These are phyloP conservation scores for Croton laevigatus DNA, from an alignment of 441 rosid genomes.

Conservation along the genomic window DNA sequence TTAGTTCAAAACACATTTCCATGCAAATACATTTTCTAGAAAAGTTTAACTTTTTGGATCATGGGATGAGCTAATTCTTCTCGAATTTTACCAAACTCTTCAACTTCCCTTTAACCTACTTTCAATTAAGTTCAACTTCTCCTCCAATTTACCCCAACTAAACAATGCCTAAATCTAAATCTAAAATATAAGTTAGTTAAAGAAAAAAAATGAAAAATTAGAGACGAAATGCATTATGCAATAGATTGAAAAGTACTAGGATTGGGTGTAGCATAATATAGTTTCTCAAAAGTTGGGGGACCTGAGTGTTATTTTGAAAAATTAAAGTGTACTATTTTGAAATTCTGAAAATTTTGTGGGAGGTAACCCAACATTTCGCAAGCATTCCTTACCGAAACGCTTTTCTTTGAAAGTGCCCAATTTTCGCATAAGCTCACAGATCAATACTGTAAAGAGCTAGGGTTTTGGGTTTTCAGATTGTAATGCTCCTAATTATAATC, in stretches of 20 bases:
- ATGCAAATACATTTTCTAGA: too few relatives aligned
- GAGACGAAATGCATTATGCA: too few relatives aligned
- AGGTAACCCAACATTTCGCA: not conserved
- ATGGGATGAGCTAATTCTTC: too few relatives aligned
- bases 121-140: too few relatives aligned
- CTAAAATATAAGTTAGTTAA: too few relatives aligned
- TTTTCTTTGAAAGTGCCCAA: not conserved
- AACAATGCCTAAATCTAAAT: too few relatives aligned
- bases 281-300: not conserved
- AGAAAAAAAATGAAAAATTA: too few relatives aligned
- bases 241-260: not conserved
- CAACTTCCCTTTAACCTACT: too few relatives aligned
- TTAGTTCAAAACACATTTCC: too few relatives aligned
- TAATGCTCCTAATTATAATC: slow-evolving; percentile 10
- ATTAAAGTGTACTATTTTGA: not conserved
- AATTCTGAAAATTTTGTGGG: not conserved
- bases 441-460: slow-evolving; percentile 9
- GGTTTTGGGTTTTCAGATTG: slow-evolving; percentile 23
- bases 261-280: not conserved
- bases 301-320: not conserved
- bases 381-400: not conserved
- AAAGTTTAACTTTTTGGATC: too few relatives aligned
- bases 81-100: too few relatives aligned
- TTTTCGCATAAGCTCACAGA: slow-evolving; percentile 8
- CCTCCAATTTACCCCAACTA: too few relatives aligned